Evolutionary conservation across 2,329 filamentous ascomycete species (phyloP).

Genomic region (Sclerotinia nivalis): DNA sequence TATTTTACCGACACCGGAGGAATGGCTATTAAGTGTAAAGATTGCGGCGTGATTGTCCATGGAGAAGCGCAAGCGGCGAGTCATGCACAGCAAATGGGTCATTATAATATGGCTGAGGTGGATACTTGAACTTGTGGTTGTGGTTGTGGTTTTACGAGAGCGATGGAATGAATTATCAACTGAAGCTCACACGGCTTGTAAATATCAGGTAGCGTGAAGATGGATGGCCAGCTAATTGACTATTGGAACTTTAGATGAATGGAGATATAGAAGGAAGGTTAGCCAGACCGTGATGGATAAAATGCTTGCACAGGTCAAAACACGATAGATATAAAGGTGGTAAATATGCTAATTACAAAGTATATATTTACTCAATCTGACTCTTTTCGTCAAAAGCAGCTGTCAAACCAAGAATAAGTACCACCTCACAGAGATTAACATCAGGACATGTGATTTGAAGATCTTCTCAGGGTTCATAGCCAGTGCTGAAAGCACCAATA

Average conservation of each 20-base stretch:
- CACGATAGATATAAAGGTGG: neutral
- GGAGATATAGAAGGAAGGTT: too few relatives aligned
- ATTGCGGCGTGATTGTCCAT: constrained; percentile 67
- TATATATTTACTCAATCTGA: neutral
- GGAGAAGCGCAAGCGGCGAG: constrained; percentile 63
- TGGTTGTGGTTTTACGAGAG: neutral
- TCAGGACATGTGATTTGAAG: neutral
- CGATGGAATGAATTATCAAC: neutral
- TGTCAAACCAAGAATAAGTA: neutral
- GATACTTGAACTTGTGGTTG: constrained; percentile 5
- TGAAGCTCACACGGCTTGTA: neutral
- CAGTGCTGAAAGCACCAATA: too few relatives aligned
- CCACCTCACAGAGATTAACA: too few relatives aligned
- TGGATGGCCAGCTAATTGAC: neutral
- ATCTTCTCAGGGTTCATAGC: neutral
- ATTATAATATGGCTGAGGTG: constrained; percentile 58
- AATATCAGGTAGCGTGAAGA: neutral
- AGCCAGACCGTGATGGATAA: neutral
- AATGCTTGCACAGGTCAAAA: neutral
- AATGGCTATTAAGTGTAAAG: constrained; percentile 76
- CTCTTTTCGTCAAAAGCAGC: neutral
- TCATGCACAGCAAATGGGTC: constrained; percentile 63
- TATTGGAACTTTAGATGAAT: neutral
- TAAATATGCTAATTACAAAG: neutral
- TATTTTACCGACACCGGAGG: constrained; percentile 89